phyloP scores from a whole-genome alignment of 1,139 yeast species.

The Candida tropicalis region DNA sequence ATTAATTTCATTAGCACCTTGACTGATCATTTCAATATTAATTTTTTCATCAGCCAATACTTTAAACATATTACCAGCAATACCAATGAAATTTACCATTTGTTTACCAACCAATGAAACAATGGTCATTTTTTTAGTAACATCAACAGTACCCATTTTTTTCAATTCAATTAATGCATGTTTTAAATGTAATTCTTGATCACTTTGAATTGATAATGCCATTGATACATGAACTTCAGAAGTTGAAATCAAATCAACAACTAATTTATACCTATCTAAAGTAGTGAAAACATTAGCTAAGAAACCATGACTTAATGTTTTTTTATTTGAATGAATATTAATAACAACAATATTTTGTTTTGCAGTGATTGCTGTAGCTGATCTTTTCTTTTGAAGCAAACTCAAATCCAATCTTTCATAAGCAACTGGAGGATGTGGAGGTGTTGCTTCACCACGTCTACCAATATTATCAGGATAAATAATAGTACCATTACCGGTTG shows the following conservation, averaged over 20 bases:
- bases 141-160: slow-evolving; percentile 84
- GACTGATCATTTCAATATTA: slow-evolving; percentile 96
- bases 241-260: slow-evolving; percentile 93
- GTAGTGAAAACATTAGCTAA: slow-evolving; percentile 88
- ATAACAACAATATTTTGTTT: slow-evolving; percentile 90
- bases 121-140: slow-evolving; percentile 85
- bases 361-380: slow-evolving; percentile 97
- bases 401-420: slow-evolving; percentile 52
- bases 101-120: slow-evolving; percentile 94
- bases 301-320: slow-evolving; percentile 92
- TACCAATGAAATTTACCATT: slow-evolving; percentile 95
- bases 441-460: slow-evolving; percentile 83
- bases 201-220: slow-evolving; percentile 83
- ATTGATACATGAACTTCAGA: slow-evolving; percentile 97
- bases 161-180: slow-evolving; percentile 77
- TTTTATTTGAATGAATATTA: slow-evolving; percentile 91
- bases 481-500: slow-evolving; percentile 86
- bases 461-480: slow-evolving; percentile 90
- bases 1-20: slow-evolving; percentile 97
- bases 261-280: slow-evolving; percentile 79
- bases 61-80: slow-evolving; percentile 96
- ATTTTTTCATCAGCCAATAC: slow-evolving; percentile 90
- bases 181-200: slow-evolving; percentile 60
- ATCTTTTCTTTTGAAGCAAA: slow-evolving; percentile 57
- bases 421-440: slow-evolving; percentile 92